phyloP scores from a whole-genome alignment of 495 filamentous ascomycete genomes.

The Pseudevernia furfuracea region DNA sequence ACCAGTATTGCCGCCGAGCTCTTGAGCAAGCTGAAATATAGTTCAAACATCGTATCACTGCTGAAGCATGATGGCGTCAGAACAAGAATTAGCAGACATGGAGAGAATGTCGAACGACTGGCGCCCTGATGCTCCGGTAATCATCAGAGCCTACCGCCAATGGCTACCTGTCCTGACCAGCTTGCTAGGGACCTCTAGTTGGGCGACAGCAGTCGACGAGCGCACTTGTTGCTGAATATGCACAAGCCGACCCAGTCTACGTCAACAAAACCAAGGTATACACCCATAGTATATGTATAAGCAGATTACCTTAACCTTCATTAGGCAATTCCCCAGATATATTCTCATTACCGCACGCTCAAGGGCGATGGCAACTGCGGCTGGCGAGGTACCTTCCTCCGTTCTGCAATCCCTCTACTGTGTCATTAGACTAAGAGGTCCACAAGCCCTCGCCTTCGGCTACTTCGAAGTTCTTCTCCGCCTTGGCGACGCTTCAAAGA shows the following conservation, averaged over 20 bases:
- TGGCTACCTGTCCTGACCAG: slow-evolving; percentile 24
- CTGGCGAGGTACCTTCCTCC: slow-evolving; percentile 69
- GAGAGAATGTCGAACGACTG: slow-evolving; percentile 54
- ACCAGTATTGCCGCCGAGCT: not conserved
- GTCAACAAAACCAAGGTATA: slow-evolving; percentile 75
- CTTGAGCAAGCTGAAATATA: not conserved
- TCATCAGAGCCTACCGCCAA: slow-evolving; percentile 7
- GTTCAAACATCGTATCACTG: not conserved
- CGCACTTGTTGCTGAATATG: slow-evolving; percentile 78
- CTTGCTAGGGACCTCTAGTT: slow-evolving; percentile 68
- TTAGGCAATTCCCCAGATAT: slow-evolving; percentile 73
- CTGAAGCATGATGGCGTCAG: slow-evolving; percentile 36
- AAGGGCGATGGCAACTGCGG: slow-evolving; percentile 94
- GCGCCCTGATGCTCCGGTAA: slow-evolving; percentile 57
- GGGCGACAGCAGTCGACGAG: slow-evolving; percentile 69
- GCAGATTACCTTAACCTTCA: slow-evolving; percentile 22
- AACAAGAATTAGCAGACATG: slow-evolving; percentile 47
- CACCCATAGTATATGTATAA: not conserved
- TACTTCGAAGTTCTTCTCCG: slow-evolving; percentile 82
- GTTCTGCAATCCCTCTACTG: slow-evolving; percentile 12
- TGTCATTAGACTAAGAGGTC: slow-evolving; percentile 18
- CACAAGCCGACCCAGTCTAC: slow-evolving; percentile 79
- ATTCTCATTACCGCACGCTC: slow-evolving; percentile 79
- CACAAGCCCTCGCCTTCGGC: slow-evolving; percentile 75
- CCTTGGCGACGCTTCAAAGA: slow-evolving; percentile 51